These are phyloP conservation scores for Ajuga reptans DNA, from an alignment of 305 asterid species.

Conservation along the genomic window DNA sequence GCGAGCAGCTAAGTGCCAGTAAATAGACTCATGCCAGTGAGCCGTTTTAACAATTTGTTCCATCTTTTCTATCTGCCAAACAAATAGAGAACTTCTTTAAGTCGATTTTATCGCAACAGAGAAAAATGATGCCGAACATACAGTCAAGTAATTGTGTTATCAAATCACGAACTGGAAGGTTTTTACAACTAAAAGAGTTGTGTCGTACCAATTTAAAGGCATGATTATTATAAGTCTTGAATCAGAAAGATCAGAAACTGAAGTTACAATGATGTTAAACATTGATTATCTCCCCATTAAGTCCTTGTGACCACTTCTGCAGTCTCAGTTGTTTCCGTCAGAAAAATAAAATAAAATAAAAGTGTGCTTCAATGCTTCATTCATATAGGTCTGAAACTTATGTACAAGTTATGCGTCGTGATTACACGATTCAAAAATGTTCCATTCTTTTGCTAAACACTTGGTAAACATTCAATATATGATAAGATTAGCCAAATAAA, in stretches of 20 bases:
- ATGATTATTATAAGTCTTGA: not conserved
- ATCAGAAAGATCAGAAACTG: not conserved
- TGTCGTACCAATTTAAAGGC: not conserved
- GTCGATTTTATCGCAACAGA: too few relatives aligned
- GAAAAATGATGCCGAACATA: too few relatives aligned
- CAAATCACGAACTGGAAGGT: not conserved
- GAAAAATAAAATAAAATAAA: too few relatives aligned
- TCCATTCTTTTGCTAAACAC: too few relatives aligned
- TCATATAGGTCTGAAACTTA: too few relatives aligned
- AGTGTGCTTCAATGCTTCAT: too few relatives aligned
- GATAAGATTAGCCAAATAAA: too few relatives aligned
- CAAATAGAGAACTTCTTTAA: conserved; percentile 1
- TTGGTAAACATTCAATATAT: too few relatives aligned
- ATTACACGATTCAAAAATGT: too few relatives aligned
- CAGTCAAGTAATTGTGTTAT: not conserved
- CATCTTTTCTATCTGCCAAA: conserved; percentile 53
- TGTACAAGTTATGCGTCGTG: too few relatives aligned
- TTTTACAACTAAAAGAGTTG: not conserved
- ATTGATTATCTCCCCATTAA: not conserved
- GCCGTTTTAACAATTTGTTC: conserved; percentile 50
- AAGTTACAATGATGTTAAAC: not conserved
- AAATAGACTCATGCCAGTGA: conserved; percentile 45
- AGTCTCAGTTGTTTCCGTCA: too few relatives aligned
- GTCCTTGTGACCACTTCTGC: not conserved
- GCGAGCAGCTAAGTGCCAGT: conserved; percentile 78